Conservation (phyloP, 139 green algal genomes). For the Chlamydomonas eustigma region DNA sequence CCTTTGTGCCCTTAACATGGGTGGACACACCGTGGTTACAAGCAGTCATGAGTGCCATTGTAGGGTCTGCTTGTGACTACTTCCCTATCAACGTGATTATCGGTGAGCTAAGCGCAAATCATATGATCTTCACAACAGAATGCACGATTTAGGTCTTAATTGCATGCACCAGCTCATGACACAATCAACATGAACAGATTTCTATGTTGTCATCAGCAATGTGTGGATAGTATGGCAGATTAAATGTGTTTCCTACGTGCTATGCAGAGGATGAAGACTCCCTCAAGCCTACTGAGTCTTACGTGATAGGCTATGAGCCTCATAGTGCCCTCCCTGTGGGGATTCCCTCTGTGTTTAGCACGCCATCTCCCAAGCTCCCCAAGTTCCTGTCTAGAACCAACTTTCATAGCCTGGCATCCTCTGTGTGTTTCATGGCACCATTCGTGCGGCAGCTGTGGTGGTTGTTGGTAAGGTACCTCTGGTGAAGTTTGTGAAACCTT, state of each 20-base stretch:
- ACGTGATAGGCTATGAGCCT: conserved; percentile 12
- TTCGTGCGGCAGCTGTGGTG: conserved; percentile 68
- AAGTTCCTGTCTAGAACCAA: conserved; percentile 7
- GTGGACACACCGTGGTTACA: background rate
- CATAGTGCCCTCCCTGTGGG: conserved; percentile 9
- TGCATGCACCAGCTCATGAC: too few species aligned
- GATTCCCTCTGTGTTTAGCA: background rate
- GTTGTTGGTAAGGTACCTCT: conserved; percentile 46
- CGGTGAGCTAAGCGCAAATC: background rate
- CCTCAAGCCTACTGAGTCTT: background rate
- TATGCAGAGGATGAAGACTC: conserved; percentile 12
- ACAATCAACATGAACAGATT: too few species aligned
- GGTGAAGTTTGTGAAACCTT: too few species aligned
- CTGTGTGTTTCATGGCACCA: conserved; percentile 45
- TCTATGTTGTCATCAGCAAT: too few species aligned
- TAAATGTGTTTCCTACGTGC: too few species aligned
- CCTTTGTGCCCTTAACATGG: background rate
- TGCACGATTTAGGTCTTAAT: too few species aligned
- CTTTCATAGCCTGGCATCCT: conserved; percentile 24
- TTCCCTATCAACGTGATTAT: conserved; percentile 4
- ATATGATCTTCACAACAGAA: too few species aligned
- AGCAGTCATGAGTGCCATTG: background rate
- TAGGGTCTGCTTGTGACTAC: background rate
- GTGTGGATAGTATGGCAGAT: too few species aligned
- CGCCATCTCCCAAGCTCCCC: background rate